Evolutionary conservation across 2,329 filamentous ascomycete species (phyloP).

Genomic region (Fusarium keratoplasticum): DNA sequence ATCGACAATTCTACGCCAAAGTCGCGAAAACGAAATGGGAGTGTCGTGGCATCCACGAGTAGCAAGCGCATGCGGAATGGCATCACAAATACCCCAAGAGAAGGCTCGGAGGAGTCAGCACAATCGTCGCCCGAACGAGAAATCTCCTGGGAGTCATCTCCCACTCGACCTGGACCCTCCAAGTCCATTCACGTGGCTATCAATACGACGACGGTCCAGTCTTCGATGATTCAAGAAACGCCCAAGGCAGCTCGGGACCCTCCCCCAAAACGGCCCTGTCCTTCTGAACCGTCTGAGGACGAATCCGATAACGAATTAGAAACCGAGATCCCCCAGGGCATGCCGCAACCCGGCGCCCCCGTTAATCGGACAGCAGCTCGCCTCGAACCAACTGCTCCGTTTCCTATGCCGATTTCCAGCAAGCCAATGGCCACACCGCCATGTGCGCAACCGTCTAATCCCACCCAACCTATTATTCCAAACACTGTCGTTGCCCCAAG

Average conservation of each 20-base stretch:
- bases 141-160: slow-evolving; percentile 41
- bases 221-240: slow-evolving; percentile 42
- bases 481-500: slow-evolving; percentile 25
- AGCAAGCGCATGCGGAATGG: slow-evolving; percentile 29
- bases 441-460: slow-evolving; percentile 47
- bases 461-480: slow-evolving; percentile 35
- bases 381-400: slow-evolving; percentile 24
- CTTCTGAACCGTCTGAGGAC: slow-evolving; percentile 31
- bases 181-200: neutral
- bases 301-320: slow-evolving; percentile 53
- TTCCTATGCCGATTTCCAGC: slow-evolving; percentile 23
- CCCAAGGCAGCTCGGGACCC: slow-evolving; percentile 29
- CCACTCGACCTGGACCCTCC: neutral
- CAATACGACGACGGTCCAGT: slow-evolving; percentile 21
- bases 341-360: slow-evolving; percentile 24
- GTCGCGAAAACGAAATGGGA: slow-evolving; percentile 17
- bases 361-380: slow-evolving; percentile 43
- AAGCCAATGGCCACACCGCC: slow-evolving; percentile 44
- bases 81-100: neutral
- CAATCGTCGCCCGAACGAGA: slow-evolving; percentile 17
- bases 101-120: neutral
- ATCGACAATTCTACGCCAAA: slow-evolving; percentile 1
- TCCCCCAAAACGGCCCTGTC: slow-evolving; percentile 12
- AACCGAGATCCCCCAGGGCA: slow-evolving; percentile 48
- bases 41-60: neutral